phyloP scores from a whole-genome alignment of 768 basidiomycete species.

The Boletus reticulatus region DNA sequence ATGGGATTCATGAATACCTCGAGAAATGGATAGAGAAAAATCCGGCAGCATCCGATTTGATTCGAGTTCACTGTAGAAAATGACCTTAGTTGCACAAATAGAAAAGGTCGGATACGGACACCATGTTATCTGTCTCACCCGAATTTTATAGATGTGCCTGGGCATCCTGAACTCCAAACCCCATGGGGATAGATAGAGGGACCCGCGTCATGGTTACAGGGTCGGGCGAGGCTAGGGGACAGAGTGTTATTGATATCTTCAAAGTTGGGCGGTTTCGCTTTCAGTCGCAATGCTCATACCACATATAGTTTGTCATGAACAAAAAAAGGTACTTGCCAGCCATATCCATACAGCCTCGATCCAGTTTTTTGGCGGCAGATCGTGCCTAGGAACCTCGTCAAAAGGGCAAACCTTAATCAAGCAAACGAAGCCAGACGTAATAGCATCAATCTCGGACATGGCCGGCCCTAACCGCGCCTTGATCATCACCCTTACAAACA shows the following conservation, averaged over 20 bases:
- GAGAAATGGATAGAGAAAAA: not conserved
- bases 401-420: not conserved
- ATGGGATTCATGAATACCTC: not conserved
- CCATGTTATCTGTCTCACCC: not conserved
- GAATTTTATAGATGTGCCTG: not conserved
- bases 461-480: conserved; percentile 8
- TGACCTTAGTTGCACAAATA: not conserved
- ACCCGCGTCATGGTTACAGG: no score
- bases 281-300: not conserved
- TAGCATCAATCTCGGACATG: conserved; percentile 14
- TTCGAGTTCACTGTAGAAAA: not conserved
- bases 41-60: not conserved
- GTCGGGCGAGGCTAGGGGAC: not conserved
- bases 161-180: not conserved
- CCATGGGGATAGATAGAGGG: not conserved
- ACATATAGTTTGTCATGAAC: no score
- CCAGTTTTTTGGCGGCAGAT: conserved; percentile 19
- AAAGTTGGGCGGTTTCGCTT: not conserved
- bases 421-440: conserved; percentile 10
- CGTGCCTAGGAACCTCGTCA: conserved; percentile 7
- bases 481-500: conserved; percentile 21
- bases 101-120: not conserved
- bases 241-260: not conserved
- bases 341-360: conserved; percentile 16
- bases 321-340: conserved; percentile 14